Conservation (phyloP, 345 rosid species). For the Camelina sativa region DNA sequence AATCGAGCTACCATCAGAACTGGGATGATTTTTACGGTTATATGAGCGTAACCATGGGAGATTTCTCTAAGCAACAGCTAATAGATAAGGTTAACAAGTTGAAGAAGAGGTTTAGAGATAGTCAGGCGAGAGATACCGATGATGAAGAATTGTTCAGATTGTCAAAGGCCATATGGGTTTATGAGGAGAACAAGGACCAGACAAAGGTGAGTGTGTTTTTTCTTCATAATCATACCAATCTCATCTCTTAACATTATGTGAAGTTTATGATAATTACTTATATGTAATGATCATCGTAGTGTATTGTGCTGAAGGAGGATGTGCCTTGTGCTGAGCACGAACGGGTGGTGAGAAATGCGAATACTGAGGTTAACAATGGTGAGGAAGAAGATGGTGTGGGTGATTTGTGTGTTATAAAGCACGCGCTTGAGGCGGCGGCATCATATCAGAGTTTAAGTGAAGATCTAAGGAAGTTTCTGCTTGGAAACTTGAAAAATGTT, state of each 20-base stretch:
- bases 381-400: slow-evolving; percentile 22
- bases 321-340: neutral
- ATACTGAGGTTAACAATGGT: neutral
- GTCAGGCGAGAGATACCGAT: neutral
- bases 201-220: slow-evolving; percentile 1
- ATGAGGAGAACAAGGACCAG: neutral
- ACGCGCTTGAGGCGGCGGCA: slow-evolving; percentile 7
- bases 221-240: too few relatives aligned
- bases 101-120: slow-evolving; percentile 9
- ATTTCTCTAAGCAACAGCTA: slow-evolving; percentile 28
- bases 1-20: neutral
- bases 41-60: neutral
- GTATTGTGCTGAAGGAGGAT: slow-evolving; percentile 7
- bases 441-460: neutral
- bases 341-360: neutral
- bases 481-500: slow-evolving; percentile 13
- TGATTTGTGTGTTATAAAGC: slow-evolving; percentile 8
- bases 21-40: slow-evolving; percentile 10
- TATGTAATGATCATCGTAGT: neutral
- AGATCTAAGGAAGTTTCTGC: slow-evolving; percentile 6
- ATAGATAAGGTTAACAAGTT: slow-evolving; percentile 8
- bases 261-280: neutral
- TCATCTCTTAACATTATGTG: neutral
- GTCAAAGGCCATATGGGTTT: slow-evolving; percentile 24
- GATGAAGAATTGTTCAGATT: slow-evolving; percentile 10